phyloP scores from a whole-genome alignment of 1,139 yeast species.

The Taphrina communis region DNA sequence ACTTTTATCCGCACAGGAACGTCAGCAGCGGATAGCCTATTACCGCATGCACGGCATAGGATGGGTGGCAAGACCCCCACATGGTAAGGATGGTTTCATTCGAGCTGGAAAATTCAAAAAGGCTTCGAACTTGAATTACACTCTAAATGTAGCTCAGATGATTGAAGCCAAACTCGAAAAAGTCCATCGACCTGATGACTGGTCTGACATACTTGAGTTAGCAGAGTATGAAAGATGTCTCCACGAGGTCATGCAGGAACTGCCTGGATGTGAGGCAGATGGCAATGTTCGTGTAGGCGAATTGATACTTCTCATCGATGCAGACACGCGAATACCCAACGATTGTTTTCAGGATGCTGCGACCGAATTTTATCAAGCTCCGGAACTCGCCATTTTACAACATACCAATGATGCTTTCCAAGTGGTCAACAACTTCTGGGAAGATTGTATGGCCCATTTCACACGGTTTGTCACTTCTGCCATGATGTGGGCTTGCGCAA shows the following conservation, averaged over 20 bases:
- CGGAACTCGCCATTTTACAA: constrained; percentile 45
- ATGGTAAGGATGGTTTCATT: constrained; percentile 44
- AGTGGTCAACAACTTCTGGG: constrained; percentile 45
- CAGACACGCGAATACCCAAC: constrained; percentile 45
- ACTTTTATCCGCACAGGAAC: constrained; percentile 32
- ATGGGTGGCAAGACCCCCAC: constrained; percentile 45
- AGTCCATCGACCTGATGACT: constrained; percentile 29
- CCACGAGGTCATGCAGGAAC: constrained; percentile 32
- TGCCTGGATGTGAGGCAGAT: constrained; percentile 40
- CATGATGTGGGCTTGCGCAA: constrained; percentile 44
- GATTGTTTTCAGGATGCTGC: constrained; percentile 46
- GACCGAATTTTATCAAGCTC: constrained; percentile 44
- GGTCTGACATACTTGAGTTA: constrained; percentile 38
- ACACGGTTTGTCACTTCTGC: constrained; percentile 45
- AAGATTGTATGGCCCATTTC: constrained; percentile 45
- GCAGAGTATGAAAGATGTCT: constrained; percentile 23
- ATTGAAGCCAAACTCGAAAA: constrained; percentile 43
- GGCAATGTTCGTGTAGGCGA: constrained; percentile 45
- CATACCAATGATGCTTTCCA: constrained; percentile 45
- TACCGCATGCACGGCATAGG: constrained; percentile 44
- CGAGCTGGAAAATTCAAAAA: constrained; percentile 45
- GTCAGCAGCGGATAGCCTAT: constrained; percentile 39
- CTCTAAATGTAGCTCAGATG: constrained; percentile 43
- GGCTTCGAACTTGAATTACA: constrained; percentile 45
- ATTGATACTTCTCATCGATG: constrained; percentile 44